Percentiles rank a stretch among this genome's conserved stretches.
Conservation (phyloP, 192 early-diverging fungal species). For the Rhizoclosmatium sp. region DNA sequence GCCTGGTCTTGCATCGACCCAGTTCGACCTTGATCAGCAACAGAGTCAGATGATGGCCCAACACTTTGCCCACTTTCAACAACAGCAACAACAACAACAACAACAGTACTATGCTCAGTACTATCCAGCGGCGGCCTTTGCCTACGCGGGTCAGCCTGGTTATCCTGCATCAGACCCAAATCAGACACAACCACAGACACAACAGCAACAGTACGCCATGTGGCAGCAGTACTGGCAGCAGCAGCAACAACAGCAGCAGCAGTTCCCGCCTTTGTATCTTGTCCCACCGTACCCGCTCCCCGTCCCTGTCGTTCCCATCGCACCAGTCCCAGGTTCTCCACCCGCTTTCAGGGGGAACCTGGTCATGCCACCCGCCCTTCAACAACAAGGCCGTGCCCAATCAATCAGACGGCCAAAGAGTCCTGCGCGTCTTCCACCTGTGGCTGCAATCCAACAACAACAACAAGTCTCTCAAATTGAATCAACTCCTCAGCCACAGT, state of each 20-base stretch:
- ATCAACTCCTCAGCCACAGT: not conserved
- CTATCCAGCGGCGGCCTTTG: not conserved
- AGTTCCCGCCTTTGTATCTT: not conserved
- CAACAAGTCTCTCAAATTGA: not conserved
- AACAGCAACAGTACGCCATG: not conserved
- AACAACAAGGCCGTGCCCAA: no score
- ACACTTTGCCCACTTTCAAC: not conserved
- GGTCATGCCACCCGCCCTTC: no score
- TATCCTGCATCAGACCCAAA: not conserved
- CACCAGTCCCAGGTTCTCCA: no score
- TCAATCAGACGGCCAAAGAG: no score
- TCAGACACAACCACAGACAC: not conserved
- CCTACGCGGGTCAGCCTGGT: not conserved
- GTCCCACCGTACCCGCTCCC: not conserved
- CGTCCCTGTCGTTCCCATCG: not conserved
- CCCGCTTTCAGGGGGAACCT: no score
- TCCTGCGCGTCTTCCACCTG: not conserved
- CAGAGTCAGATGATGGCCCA: not conserved
- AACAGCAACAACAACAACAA: conserved; percentile 13
- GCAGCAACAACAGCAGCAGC: not conserved
- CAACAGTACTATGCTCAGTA: not conserved
- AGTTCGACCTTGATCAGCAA: not conserved
- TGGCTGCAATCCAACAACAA: not conserved
- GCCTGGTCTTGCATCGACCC: not conserved
- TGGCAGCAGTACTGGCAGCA: not conserved